Base-by-base conservation (phyloP, 306 rosid species). In the Cucumis cinereus region DNA sequence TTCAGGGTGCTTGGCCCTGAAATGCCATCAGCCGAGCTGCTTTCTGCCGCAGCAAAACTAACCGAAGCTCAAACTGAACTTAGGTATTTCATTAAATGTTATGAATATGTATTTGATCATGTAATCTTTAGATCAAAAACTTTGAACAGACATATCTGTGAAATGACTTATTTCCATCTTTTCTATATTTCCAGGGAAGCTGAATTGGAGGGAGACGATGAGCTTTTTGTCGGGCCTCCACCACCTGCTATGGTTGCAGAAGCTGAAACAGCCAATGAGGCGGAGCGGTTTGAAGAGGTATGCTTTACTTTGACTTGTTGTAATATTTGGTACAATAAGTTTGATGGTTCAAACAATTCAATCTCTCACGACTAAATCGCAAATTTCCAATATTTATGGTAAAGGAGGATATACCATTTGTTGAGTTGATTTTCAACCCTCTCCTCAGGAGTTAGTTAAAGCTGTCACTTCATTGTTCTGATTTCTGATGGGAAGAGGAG, bases 251-350 rank as follows among this genome's bases (percentile, higher is more conserved):
- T 91, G 85, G 94, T 91, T 82, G 71, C 89, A 78, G 96, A 91
- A 88, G 89, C 91, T 71, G 98, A 85, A 79, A 90, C 90, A 24
- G 96, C 98, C 20, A 91, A 93, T 79, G 97, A 93, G 70, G 98
- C 96, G 14, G 98, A 93, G 80, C 89, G 96, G 62, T 90, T 91
- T 83, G 97, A 93, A 86, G 98, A 93, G 96, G 98, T 93, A 86
- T 74, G 55, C 33, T 14, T 43, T 41, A 23, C 74, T 69, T 8
- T 20, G 20, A 36, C 28, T 35, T 10, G 75, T 14, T 69, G 40
- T 69, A 19, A 41, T 67, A 22, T 66, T 10, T 41, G 73, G 9
- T 40, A 5, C 41, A 22, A 22, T 22, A 69, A 69, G 57, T 23
- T 22, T 6, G 75, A 40, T 69, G 75, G 56, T 6, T 19, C 4